Evolutionary conservation across 257 asterid species (phyloP).

Genomic region (Solanum chaucha): DNA sequence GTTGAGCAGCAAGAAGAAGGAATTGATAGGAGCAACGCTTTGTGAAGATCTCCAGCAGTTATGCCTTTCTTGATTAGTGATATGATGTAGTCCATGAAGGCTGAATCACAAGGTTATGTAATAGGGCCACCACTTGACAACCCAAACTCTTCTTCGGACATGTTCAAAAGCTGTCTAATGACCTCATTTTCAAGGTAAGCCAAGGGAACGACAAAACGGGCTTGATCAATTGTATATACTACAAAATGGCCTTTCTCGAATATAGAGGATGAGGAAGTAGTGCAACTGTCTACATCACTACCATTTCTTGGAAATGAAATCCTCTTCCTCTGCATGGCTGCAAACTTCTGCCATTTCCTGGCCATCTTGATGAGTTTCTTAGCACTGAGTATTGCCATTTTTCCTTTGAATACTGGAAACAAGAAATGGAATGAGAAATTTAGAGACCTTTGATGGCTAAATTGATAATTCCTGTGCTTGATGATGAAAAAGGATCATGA

Average conservation of each 20-base stretch:
- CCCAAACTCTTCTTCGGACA: no score
- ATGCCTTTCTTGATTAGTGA: no score
- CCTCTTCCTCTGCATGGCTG: background rate
- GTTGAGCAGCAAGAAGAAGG: no score
- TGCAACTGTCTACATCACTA: background rate
- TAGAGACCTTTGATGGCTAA: no score
- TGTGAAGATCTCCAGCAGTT: no score
- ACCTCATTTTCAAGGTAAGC: background rate
- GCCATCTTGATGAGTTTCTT: background rate
- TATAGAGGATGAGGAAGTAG: background rate
- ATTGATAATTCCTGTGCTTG: no score
- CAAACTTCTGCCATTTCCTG: background rate
- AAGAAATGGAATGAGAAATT: no score
- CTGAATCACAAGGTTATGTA: no score
- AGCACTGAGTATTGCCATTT: background rate
- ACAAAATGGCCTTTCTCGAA: conserved; percentile 26
- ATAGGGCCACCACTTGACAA: no score
- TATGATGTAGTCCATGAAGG: no score
- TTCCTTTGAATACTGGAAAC: background rate
- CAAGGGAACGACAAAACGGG: background rate
- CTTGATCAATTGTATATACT: conserved; percentile 14
- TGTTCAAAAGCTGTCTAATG: background rate
- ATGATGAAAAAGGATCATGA: no score
- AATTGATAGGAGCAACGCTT: no score
- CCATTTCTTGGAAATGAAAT: background rate